Evolutionary conservation across 345 rosid genomes (phyloP), one percentile per base, ranked within the genome.

Genomic region (Trapa incisa): DNA sequence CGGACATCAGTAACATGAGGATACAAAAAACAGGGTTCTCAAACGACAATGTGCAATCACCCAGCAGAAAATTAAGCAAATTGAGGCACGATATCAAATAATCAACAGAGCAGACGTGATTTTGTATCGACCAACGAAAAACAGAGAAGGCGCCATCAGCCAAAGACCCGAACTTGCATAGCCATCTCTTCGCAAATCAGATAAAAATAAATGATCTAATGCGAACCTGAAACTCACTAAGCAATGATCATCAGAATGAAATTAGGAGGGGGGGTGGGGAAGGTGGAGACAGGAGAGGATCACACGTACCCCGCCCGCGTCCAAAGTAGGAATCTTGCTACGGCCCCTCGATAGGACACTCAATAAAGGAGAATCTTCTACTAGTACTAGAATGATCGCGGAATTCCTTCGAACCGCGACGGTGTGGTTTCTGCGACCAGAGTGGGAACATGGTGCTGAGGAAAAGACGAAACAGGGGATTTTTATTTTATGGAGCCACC

Each of bases 381-480:
- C 35, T 2, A 15, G 2, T 15, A 15, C 22, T 17, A n/a, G 4
- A 41, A 11, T 22, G 16, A 65, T 22, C 5, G 52, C 16, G 36
- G 3, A 65, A 66, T 35, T 66, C 56, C 22, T 16, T 2, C 56
- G 0, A 5, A 15, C 22, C 12, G 22, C 3, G 42, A 5, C 16
- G 68, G 47, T 66, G 39, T 42, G 36, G 45, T 43, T 66, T 36
- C 17, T 16, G 39, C 12, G 12, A 22, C 47, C 53, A 47, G 48
- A 66, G 22, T 17, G 68, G 56, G 8, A 54, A 54, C 60, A 47
- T 14, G 12, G 16, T 47, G 48, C 56, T 47, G 42, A 16, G 61
- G 22, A 22, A 42, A 64, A 64, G 52, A 64, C 67, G 36, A 43
- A 42, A 64, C 36, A 41, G 67, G 53, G 63, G 63, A 58, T 58